Base-by-base conservation (phyloP, 805 yeast species). In the Pichia exigua region DNA sequence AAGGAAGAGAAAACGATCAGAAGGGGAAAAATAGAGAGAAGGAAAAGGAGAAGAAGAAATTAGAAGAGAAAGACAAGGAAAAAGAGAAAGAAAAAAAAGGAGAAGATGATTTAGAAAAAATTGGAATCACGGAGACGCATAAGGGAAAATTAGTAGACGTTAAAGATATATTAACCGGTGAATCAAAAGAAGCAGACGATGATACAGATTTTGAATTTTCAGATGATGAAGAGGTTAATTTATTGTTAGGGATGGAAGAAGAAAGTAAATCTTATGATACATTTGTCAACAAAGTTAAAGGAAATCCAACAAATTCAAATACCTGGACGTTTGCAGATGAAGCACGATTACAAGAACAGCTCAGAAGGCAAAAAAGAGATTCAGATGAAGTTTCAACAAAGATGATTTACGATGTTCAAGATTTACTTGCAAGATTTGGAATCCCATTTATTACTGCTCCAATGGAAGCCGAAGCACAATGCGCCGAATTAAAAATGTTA, bases 401-500 rank as follows among this genome's bases (percentile, higher is more conserved):
- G 1, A 94, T 94, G 97, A 78, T 92, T 24, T 73, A 75, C 40
- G 98, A 94, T 63, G 94, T 95, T 20, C 97, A 94, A 67, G 96
- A 90, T 56, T 72, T 94, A 42, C 71, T 94, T 10, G 78, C 85
- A 28, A 69, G 92, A 49, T 94, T 94, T 73, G 99, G 99, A 1
- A 86, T 94, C 5, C 99, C 99, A 0, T 94, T 81, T 58, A 77
- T 94, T 11, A 87, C 96, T 0, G 97, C 99, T 0, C 99, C 99
- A 1, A 89, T 89, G 91, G 99, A 94, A 68, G 99, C 99, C 1
- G 99, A 94, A 69, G 98, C 99, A 0, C 99, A 94, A 62, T 94
- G 99, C 69, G 97, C 96, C 0, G 87, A 85, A 57, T 68, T 94
- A 8, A 66, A 81, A 41, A 62, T 67, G n/a, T 65, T 90, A 22